Percentiles rank a stretch among this genome's conserved stretches.
Evolutionary conservation across 768 basidiomycete species (phyloP).

Genomic region (Calocera viscosa): DNA sequence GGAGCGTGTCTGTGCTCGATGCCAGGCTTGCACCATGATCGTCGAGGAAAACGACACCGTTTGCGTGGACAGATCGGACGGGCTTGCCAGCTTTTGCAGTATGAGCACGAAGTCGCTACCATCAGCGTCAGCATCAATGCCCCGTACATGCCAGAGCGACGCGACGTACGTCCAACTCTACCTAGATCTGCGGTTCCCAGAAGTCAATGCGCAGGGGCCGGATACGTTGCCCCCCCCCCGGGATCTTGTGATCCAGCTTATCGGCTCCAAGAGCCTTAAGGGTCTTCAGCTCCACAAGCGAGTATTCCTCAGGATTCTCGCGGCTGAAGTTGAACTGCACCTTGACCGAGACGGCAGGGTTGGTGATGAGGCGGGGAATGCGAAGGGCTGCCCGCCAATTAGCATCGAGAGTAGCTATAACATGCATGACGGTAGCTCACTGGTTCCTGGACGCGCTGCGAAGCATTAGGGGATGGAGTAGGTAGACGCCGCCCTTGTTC

Average conservation of each 20-base stretch:
- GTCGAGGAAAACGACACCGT: background rate
- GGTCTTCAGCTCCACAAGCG: conserved; percentile 47
- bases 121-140: background rate
- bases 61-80: background rate
- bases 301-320: conserved; percentile 32
- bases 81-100: background rate
- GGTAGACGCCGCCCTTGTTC: conserved; percentile 2
- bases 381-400: conserved; percentile 43
- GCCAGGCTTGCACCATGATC: background rate
- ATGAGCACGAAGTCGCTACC: background rate
- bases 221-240: conserved; percentile 37
- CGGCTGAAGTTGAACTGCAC: conserved; percentile 44
- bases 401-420: conserved; percentile 50
- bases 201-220: conserved; percentile 35
- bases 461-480: conserved; percentile 4
- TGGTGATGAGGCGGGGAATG: conserved; percentile 48
- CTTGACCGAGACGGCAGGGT: conserved; percentile 46
- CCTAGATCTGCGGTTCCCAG: conserved; percentile 24
- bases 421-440: conserved; percentile 48
- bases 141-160: background rate
- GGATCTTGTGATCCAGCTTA: conserved; percentile 34
- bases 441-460: conserved; percentile 14
- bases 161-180: background rate
- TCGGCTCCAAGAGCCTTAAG: conserved; percentile 41
- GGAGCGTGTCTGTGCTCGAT: background rate